Percentiles rank a stretch among this genome's conserved stretches.
Evolutionary conservation across 1,284 basidiomycete genomes (phyloP).

Genomic region (Ustilago hordei): DNA sequence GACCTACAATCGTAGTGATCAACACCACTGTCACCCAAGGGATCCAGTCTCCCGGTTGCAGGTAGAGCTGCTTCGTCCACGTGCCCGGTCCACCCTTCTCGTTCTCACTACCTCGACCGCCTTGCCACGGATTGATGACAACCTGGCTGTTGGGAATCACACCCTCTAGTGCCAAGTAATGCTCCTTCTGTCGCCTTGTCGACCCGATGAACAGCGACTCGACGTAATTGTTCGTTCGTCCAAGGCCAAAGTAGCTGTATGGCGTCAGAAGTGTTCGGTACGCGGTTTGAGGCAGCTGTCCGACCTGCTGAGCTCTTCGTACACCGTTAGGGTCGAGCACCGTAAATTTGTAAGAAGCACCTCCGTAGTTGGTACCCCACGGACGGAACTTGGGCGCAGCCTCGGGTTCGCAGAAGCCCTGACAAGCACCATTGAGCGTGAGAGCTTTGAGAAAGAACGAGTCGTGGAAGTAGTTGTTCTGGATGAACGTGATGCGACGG

Average conservation of each 20-base stretch:
- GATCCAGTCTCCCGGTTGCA: slow-evolving; percentile 96
- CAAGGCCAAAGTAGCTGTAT: slow-evolving; percentile 95
- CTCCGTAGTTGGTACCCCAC: slow-evolving; percentile 91
- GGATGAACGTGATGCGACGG: slow-evolving; percentile 79
- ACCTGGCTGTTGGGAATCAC: slow-evolving; percentile 97
- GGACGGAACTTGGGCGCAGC: slow-evolving; percentile 72
- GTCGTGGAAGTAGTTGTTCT: slow-evolving; percentile 98
- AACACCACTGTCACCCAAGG: slow-evolving; percentile 93
- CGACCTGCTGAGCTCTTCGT: slow-evolving; percentile 90
- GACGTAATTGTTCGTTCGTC: slow-evolving; percentile 99
- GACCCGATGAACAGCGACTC: slow-evolving; percentile 73
- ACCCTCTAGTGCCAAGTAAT: slow-evolving; percentile 91
- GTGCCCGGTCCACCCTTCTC: slow-evolving; percentile 56
- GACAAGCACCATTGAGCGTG: slow-evolving; percentile 89
- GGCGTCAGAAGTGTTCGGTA: slow-evolving; percentile 91
- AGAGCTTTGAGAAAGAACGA: slow-evolving; percentile 98
- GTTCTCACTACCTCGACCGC: slow-evolving; percentile 53
- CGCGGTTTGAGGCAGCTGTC: slow-evolving; percentile 89
- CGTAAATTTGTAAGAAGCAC: slow-evolving; percentile 97
- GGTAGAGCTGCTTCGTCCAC: slow-evolving; percentile 91
- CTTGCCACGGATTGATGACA: slow-evolving; percentile 85
- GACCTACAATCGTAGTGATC: slow-evolving; percentile 78
- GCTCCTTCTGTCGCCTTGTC: slow-evolving; percentile 74
- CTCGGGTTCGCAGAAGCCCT: slow-evolving; percentile 76
- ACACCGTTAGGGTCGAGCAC: slow-evolving; percentile 91